Percentiles rank a stretch among this genome's conserved stretches.
Evolutionary conservation across 2,329 filamentous ascomycete species (phyloP).

Genomic region (Colletotrichum tropicicola): DNA sequence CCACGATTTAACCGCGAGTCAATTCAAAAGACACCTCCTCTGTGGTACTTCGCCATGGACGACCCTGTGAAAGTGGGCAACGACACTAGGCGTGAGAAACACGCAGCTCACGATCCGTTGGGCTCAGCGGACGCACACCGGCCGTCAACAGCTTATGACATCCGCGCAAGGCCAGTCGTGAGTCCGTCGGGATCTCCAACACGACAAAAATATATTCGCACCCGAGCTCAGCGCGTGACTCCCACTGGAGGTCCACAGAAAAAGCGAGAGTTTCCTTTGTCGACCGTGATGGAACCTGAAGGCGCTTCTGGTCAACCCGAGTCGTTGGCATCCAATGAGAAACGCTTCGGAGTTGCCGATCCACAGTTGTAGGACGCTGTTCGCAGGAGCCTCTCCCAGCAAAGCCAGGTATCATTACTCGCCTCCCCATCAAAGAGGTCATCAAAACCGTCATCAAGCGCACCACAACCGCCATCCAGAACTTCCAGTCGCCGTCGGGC

Average conservation of each 20-base stretch:
- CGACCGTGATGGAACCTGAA: not conserved
- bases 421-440: slow-evolving; percentile 14
- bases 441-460: not conserved
- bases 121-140: not conserved
- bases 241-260: not conserved
- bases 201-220: not conserved
- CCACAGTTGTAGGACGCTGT: slow-evolving; percentile 31
- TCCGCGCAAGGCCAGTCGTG: not conserved
- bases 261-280: not conserved
- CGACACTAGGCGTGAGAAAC: not conserved
- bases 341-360: slow-evolving; percentile 27
- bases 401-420: slow-evolving; percentile 28
- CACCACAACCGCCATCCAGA: slow-evolving; percentile 40
- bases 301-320: not conserved
- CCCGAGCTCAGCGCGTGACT: not conserved
- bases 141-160: not conserved
- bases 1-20: not conserved
- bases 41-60: slow-evolving; percentile 11
- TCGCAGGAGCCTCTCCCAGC: slow-evolving; percentile 30
- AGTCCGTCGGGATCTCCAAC: slow-evolving; percentile 7
- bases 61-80: not conserved
- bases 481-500: slow-evolving; percentile 53
- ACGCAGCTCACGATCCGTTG: not conserved
- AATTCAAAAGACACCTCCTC: slow-evolving; percentile 9
- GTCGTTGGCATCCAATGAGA: slow-evolving; percentile 1